These are phyloP conservation scores for Tricholoma furcatifolium DNA, from an alignment of 768 basidiomycete species.

Conservation along the genomic window DNA sequence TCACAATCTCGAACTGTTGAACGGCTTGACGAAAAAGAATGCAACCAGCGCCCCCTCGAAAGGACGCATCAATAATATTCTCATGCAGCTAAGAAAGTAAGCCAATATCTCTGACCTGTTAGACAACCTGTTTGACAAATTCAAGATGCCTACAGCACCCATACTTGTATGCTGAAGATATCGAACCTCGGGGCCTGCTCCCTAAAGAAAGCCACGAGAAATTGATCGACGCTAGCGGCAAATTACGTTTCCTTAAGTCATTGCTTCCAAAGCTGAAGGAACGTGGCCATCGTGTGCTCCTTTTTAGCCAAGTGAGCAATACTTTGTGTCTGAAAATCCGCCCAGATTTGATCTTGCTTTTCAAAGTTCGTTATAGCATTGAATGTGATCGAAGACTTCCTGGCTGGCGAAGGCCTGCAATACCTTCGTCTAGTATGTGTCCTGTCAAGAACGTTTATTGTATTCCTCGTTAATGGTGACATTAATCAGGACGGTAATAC, in stretches of 20 bases:
- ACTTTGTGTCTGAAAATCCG: not conserved
- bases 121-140: not conserved
- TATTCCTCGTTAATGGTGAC: constrained; percentile 1
- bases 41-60: constrained; percentile 36
- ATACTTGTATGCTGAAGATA: constrained; percentile 76
- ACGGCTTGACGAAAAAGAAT: constrained; percentile 49
- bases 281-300: constrained; percentile 82
- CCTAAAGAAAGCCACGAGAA: constrained; percentile 68
- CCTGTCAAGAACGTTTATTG: not conserved
- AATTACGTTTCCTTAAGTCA: constrained; percentile 73
- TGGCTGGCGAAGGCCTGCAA: constrained; percentile 76
- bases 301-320: constrained; percentile 82
- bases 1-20: constrained; percentile 68
- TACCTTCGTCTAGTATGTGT: constrained; percentile 70
- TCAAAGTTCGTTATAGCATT: constrained; percentile 83
- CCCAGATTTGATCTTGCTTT: not conserved
- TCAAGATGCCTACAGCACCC: constrained; percentile 87
- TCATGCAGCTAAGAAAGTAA: constrained; percentile 88
- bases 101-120: constrained; percentile 20
- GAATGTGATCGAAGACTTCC: constrained; percentile 86
- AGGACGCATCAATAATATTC: constrained; percentile 71
- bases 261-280: constrained; percentile 82
- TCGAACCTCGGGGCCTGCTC: constrained; percentile 69
- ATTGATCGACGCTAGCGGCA: constrained; percentile 82
- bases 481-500: constrained; percentile 80